Evolutionary conservation across 208 protist genomes (phyloP).

Genomic region (Entamoeba histolytica): DNA sequence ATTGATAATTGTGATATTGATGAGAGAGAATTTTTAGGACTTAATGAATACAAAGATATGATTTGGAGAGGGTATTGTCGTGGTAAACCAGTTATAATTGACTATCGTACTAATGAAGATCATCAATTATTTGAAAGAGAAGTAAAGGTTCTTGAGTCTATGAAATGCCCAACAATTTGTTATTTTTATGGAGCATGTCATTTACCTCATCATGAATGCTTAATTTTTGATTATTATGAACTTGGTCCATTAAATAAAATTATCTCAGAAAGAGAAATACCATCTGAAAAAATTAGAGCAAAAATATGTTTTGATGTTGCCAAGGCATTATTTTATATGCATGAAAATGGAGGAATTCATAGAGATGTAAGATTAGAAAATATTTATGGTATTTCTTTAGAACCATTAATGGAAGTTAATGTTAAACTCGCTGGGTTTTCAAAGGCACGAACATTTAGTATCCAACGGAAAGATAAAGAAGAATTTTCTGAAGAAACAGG

Average conservation of each 20-base stretch:
- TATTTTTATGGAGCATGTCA: not conserved
- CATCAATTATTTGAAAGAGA: not conserved
- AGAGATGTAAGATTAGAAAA: not conserved
- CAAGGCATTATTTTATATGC: not conserved
- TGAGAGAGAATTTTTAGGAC: not conserved
- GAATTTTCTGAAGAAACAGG: conserved; percentile 4
- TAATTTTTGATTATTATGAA: not conserved
- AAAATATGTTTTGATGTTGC: not conserved
- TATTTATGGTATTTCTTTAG: not conserved
- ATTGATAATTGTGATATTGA: not conserved
- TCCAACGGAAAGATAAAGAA: not conserved
- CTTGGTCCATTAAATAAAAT: not conserved
- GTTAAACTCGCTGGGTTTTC: not conserved
- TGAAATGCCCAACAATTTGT: not conserved
- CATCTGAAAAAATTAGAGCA: not conserved
- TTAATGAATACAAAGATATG: not conserved
- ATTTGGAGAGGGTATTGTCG: not conserved
- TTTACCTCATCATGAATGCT: not conserved
- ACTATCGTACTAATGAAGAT: not conserved
- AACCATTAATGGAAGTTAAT: not conserved
- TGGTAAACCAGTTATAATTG: not conserved
- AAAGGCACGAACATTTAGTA: not conserved
- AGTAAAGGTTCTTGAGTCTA: not conserved
- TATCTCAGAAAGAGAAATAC: not conserved
- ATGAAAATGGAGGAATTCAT: not conserved